Evolutionary conservation across 2,329 filamentous ascomycete genomes (phyloP).

Genomic region (Beauveria caledonica): DNA sequence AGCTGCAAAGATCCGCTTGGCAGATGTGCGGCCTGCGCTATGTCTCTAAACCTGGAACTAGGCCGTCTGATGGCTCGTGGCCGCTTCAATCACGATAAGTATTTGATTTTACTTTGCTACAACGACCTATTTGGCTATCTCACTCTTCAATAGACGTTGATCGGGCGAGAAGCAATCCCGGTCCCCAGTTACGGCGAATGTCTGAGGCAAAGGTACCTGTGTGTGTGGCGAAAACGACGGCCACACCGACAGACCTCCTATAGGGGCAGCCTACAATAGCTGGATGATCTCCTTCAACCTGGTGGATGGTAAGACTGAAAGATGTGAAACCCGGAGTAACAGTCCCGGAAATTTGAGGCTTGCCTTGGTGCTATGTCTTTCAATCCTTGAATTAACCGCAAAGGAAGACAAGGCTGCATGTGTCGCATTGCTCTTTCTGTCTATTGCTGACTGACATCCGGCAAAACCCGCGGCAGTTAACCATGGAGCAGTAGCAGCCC

Average conservation of each 20-base stretch:
- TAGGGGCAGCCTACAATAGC: neutral
- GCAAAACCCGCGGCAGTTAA: neutral
- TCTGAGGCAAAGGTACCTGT: neutral
- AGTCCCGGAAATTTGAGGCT: neutral
- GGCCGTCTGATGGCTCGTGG: neutral
- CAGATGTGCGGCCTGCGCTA: neutral
- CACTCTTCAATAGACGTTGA: neutral
- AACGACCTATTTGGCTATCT: neutral
- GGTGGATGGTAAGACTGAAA: neutral
- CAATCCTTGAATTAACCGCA: neutral
- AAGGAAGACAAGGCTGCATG: neutral
- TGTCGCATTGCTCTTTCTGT: neutral
- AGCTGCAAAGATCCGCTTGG: neutral
- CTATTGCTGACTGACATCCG: neutral
- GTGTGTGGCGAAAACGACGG: neutral
- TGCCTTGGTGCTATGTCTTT: neutral
- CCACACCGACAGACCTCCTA: slow-evolving; percentile 4
- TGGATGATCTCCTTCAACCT: neutral
- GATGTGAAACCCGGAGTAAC: neutral
- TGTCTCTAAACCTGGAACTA: neutral
- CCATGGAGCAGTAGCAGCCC: too few species aligned
- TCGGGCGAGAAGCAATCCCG: neutral
- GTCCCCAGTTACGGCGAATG: neutral
- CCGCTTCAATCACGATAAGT: neutral
- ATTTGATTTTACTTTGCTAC: neutral